Conservation (phyloP, 1,284 basidiomycete species). For the Trichosporon ovoides region DNA sequence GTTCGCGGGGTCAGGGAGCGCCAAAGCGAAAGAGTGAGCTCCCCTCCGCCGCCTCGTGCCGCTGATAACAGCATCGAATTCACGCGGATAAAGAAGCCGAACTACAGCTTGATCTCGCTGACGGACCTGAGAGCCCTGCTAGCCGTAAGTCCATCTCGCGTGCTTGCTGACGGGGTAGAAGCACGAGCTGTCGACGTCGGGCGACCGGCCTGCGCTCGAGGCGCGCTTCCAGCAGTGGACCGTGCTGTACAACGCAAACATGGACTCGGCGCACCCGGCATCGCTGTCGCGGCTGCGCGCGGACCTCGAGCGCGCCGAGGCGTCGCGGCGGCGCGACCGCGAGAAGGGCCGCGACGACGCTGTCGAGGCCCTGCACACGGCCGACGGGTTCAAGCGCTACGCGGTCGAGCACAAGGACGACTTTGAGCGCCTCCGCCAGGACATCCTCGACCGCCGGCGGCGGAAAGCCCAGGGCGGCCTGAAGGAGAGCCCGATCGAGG, state of each 20-base stretch:
- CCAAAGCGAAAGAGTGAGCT: conserved; percentile 19
- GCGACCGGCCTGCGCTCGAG: conserved; percentile 37
- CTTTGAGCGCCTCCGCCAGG: conserved; percentile 38
- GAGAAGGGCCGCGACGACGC: conserved; percentile 39
- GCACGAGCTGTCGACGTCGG: conserved; percentile 36
- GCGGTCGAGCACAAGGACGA: conserved; percentile 35
- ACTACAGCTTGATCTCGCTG: conserved; percentile 39
- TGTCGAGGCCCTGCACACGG: conserved; percentile 31
- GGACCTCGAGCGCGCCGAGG: conserved; percentile 33
- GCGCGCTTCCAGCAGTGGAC: conserved; percentile 46
- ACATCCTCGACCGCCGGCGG: conserved; percentile 38
- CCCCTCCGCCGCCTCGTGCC: conserved; percentile 15
- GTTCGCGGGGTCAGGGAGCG: conserved; percentile 34
- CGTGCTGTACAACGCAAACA: conserved; percentile 45
- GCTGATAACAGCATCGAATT: conserved; percentile 24
- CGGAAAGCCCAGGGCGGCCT: conserved; percentile 13
- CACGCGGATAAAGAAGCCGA: conserved; percentile 46
- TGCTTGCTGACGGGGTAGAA: conserved; percentile 21
- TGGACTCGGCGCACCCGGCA: conserved; percentile 29
- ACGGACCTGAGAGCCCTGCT: conserved; percentile 37
- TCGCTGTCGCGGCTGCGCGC: conserved; percentile 40
- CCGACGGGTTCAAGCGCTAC: conserved; percentile 35
- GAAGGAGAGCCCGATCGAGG: conserved; percentile 37
- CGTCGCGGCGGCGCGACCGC: conserved; percentile 32
- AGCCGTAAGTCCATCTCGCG: conserved; percentile 19